Evolutionary conservation across 495 filamentous ascomycete genomes (phyloP), one percentile per base, ranked within the genome.

Genomic region (Talaromyces ruber): DNA sequence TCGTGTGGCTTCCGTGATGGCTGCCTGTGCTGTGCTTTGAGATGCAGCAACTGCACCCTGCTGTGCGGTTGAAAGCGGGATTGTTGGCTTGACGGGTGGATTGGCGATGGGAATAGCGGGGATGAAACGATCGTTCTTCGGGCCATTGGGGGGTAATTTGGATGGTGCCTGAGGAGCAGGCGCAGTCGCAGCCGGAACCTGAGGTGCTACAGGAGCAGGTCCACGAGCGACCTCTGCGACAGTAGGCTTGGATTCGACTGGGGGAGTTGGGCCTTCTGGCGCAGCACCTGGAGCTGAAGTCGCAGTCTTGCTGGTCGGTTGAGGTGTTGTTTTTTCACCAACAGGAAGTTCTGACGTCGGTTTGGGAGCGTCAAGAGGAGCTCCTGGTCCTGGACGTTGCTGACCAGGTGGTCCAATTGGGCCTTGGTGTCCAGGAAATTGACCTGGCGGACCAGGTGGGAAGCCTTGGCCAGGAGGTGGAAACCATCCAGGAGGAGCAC

Each of bases 401-500:
- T 77, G 79, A 39, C 75, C 76, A 30, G 77, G 76, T 30, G 81
- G 81, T 43, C 82, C 81, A 59, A 79, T 76, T 43, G 80, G 81
- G 67, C 81, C 74, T 30, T 82, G 80, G 39, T 73, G 74, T 58
- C 72, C 70, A 43, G 65, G 77, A 63, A 80, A 82, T 50, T 86
- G 88, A 58, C 84, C 86, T 22, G 85, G 81, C 14, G 71, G 67
- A 39, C 71, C 78, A 43, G 81, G 83, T 43, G 85, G 87, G 67
- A 92, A 96, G 8, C 86, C 87, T 71, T 92, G 91, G n/a, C 85
- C 87, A 11, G 90, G 85, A 28, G 83, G 88, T 68, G 86, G 87
- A 72, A 84, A 92, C 91, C 91, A 96, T 53, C 85, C 88, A 21
- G 86, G 88, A 47, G 77, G 88, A 52, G 83, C 79, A 58, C 86